These are phyloP conservation scores for Camelina hispida DNA, from an alignment of 345 rosid species.

Conservation along the genomic window DNA sequence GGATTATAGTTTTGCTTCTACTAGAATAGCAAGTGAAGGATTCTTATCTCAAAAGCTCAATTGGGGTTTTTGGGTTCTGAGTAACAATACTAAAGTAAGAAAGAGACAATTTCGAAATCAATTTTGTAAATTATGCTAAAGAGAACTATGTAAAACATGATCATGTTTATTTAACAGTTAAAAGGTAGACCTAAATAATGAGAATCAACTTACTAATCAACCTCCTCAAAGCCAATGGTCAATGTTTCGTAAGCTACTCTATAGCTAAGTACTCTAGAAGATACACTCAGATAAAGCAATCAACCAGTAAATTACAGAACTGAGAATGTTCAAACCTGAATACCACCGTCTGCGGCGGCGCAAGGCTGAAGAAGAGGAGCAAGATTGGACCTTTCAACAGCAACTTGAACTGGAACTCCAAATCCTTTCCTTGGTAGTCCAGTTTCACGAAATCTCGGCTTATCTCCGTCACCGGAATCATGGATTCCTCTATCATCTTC, in stretches of 20 bases:
- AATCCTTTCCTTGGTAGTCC: conserved; percentile 77
- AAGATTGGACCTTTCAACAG: conserved; percentile 61
- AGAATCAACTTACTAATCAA: not conserved
- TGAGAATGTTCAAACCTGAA: conserved; percentile 56
- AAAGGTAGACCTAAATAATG: not conserved
- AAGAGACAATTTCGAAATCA: not conserved
- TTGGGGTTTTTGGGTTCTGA: not conserved
- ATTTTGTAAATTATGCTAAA: not conserved
- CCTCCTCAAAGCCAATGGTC: not conserved
- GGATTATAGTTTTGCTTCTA: not conserved
- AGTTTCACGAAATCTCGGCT: conserved; percentile 53
- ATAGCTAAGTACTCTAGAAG: conserved; percentile 2
- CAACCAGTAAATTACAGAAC: not conserved
- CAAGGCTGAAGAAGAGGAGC: conserved; percentile 67
- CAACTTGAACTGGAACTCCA: conserved; percentile 73
- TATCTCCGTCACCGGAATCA: not conserved
- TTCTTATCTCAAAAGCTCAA: not conserved
- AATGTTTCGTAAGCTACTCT: not conserved
- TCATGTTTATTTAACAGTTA: not conserved
- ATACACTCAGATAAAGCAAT: not conserved
- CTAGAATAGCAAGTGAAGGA: not conserved
- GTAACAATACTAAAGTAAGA: not conserved
- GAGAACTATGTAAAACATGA: not conserved
- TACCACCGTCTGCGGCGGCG: conserved; percentile 76
- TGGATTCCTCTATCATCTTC: conserved; percentile 39